Base-by-base conservation (phyloP, 768 basidiomycete species). In the Rickenella mellea region DNA sequence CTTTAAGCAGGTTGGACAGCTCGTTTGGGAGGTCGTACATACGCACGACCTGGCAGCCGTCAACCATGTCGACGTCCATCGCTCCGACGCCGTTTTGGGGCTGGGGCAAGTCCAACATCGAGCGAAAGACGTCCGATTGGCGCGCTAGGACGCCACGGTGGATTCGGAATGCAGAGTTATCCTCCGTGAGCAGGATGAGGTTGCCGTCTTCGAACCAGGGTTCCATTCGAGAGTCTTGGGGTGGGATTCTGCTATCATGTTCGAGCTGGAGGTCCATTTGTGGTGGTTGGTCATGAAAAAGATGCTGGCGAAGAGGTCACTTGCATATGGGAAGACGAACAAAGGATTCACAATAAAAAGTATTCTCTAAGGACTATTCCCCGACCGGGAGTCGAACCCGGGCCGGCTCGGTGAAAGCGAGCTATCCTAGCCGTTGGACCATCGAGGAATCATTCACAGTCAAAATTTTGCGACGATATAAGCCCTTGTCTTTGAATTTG, bases 181-280 rank as follows among this genome's bases (percentile, higher is more conserved):
- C 55, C 6, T 55, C 54, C 8, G 70, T 67, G 28, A 72, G 55
- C 3, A 80, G 63, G 14, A 78, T 57, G 36, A 78, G 64, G 52
- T 78, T 80, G 14, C 76, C 76, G 48, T 78, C 76, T 19, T 76
- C 71, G 50, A 80, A 75, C 72, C 71, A 78, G 12, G 73, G 74
- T 59, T 76, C 59, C 21, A 60, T 60, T 19, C 53, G 55, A 14
- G 8, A 22, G 12, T 36, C 33, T n/a, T n/a, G n/a, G n/a, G n/a
- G n/a, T n/a, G n/a, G n/a, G n/a, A n/a, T n/a, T n/a, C n/a, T n/a
- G n/a, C n/a, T n/a, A n/a, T n/a, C n/a, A n/a, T n/a, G n/a, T n/a
- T n/a, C n/a, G n/a, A n/a, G n/a, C n/a, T n/a, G n/a, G n/a, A n/a
- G n/a, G n/a, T n/a, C n/a, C n/a, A n/a, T n/a, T n/a, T n/a, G n/a